phyloP scores from a whole-genome alignment of 23 red algal genomes.

The Chondrus crispus region DNA sequence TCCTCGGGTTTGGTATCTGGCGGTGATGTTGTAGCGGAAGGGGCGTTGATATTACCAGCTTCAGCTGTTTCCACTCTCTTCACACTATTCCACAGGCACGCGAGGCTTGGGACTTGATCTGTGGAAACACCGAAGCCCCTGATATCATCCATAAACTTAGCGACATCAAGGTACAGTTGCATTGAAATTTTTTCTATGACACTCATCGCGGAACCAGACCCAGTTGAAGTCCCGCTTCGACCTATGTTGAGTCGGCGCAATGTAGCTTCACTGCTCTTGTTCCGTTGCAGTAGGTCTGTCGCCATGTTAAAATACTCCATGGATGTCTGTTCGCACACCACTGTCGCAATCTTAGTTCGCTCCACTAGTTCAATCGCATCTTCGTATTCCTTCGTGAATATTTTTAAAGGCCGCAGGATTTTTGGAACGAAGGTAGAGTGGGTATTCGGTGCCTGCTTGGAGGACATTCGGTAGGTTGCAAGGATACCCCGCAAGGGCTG shows the following conservation, averaged over 20 bases:
- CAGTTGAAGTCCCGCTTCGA: constrained; percentile 26
- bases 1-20: too few relatives aligned
- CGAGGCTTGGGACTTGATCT: constrained; percentile 18
- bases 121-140: constrained; percentile 34
- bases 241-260: constrained; percentile 81
- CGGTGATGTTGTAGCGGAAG: too few relatives aligned
- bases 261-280: constrained; percentile 76
- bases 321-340: constrained; percentile 37
- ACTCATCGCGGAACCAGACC: not conserved
- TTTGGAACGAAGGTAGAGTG: constrained; percentile 81
- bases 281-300: constrained; percentile 61
- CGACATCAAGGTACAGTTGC: constrained; percentile 79
- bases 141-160: constrained; percentile 68
- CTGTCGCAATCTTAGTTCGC: not conserved
- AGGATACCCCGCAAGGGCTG: constrained; percentile 92
- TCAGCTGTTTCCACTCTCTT: not conserved
- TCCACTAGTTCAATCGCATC: not conserved
- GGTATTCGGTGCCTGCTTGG: constrained; percentile 75
- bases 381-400: constrained; percentile 63
- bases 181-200: constrained; percentile 70
- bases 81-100: constrained; percentile 43
- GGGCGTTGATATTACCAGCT: not conserved
- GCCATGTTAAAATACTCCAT: constrained; percentile 69
- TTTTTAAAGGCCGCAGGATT: constrained; percentile 73
- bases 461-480: constrained; percentile 93